A percentile compares a stretch with the other conserved stretches of the same genome.
Evolutionary conservation across 192 early-diverging fungal species (phyloP).

Genomic region (Coemansia biformis): DNA sequence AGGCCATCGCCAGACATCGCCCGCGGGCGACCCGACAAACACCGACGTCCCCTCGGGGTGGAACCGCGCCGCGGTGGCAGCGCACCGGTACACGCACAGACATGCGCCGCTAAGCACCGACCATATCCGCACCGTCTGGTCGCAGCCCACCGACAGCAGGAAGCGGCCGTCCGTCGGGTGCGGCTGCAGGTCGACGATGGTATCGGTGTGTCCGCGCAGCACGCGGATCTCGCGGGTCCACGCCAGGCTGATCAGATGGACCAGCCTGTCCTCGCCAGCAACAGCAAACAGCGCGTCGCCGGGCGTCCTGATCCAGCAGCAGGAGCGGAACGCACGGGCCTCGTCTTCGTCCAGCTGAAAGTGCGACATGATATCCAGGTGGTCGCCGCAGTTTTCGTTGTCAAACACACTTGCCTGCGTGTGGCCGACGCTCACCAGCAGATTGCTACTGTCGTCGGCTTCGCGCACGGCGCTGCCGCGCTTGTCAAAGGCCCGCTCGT

Average conservation of each 20-base stretch:
- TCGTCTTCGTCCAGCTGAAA: constrained; percentile 52
- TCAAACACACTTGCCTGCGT: constrained; percentile 81
- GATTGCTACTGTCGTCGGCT: constrained; percentile 62
- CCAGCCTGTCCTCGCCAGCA: constrained; percentile 58
- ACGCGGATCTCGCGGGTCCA: constrained; percentile 60
- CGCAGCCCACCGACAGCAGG: constrained; percentile 64
- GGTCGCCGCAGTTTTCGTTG: constrained; percentile 90
- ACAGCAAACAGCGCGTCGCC: constrained; percentile 67
- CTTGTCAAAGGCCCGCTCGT: constrained; percentile 60
- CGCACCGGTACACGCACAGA: constrained; percentile 56
- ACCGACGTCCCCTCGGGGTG: constrained; percentile 60
- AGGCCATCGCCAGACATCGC: constrained; percentile 54
- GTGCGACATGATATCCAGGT: constrained; percentile 91
- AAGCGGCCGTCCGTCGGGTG: constrained; percentile 63
- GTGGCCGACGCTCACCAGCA: constrained; percentile 67
- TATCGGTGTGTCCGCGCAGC: constrained; percentile 54
- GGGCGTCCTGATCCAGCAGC: constrained; percentile 66
- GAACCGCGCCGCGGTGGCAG: constrained; percentile 59
- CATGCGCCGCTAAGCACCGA: constrained; percentile 59
- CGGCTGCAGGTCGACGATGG: constrained; percentile 64
- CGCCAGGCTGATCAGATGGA: constrained; percentile 71
- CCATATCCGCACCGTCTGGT: constrained; percentile 77
- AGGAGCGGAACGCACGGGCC: constrained; percentile 52
- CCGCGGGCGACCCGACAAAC: constrained; percentile 50
- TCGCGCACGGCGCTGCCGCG: constrained; percentile 64